A percentile compares a stretch with the other conserved stretches of the same genome.
phyloP scores from a whole-genome alignment of 164 flowering plant species.

The Sextonia rubra region DNA sequence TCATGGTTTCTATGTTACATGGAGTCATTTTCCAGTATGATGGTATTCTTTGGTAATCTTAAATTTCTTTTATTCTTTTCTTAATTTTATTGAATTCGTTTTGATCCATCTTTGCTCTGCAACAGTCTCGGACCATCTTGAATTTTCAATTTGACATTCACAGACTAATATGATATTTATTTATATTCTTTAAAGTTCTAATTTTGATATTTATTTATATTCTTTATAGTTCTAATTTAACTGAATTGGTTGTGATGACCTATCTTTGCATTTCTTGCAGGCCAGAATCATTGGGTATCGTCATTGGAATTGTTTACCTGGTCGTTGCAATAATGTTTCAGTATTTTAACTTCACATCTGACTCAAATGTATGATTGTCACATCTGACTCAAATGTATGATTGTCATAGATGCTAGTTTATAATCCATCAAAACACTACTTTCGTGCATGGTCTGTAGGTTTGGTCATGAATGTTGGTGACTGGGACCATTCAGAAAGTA shows the following conservation, averaged over 20 bases:
- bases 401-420: not conserved
- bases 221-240: not conserved
- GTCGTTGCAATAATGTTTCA: slow-evolving; percentile 72
- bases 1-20: too few relatives aligned
- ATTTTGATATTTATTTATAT: too few relatives aligned
- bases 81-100: too few relatives aligned
- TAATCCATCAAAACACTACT: not conserved
- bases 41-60: too few relatives aligned
- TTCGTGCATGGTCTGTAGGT: not conserved
- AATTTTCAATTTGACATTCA: too few relatives aligned
- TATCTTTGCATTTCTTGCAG: slow-evolving; percentile 37
- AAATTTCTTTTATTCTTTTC: too few relatives aligned
- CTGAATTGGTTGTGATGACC: not conserved
- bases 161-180: too few relatives aligned
- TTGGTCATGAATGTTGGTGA: not conserved
- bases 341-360: slow-evolving; percentile 75
- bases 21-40: too few relatives aligned
- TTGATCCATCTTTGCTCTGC: too few relatives aligned
- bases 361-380: slow-evolving; percentile 64
- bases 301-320: slow-evolving; percentile 76
- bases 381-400: slow-evolving; percentile 81
- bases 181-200: too few relatives aligned
- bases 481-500: not conserved
- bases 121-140: too few relatives aligned
- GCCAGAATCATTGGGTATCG: slow-evolving; percentile 97